Conservation (phyloP, 1,139 yeast genomes). For the Saccharomyces hybrid region DNA sequence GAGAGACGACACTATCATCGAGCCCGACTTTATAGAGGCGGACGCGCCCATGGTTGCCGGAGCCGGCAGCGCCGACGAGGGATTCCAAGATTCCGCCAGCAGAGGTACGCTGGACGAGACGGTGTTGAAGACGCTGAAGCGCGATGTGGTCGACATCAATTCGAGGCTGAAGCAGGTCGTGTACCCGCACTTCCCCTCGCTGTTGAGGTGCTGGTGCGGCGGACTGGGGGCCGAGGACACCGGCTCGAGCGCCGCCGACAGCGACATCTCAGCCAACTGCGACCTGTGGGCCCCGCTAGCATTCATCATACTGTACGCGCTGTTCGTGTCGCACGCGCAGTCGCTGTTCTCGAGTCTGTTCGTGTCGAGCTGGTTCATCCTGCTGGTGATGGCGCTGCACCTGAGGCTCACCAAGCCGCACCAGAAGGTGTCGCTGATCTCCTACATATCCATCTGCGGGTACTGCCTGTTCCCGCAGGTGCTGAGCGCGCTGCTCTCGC, state of each 20-base stretch:
- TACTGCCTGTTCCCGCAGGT: conserved; percentile 31
- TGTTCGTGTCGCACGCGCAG: conserved; percentile 25
- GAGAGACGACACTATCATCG: conserved; percentile 5
- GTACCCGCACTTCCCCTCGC: conserved; percentile 27
- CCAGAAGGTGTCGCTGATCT: conserved; percentile 22
- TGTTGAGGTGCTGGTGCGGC: too few species aligned
- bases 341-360: conserved; percentile 28
- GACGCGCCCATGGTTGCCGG: conserved; percentile 3
- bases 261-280: conserved; percentile 15
- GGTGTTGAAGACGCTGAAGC: conserved; percentile 23
- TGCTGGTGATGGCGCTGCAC: conserved; percentile 28
- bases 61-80: too few species aligned
- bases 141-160: conserved; percentile 30
- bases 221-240: too few species aligned
- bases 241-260: background rate
- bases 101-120: conserved; percentile 33
- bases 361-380: conserved; percentile 25
- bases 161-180: conserved; percentile 29
- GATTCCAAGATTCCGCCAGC: background rate
- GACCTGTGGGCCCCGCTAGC: conserved; percentile 32
- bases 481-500: conserved; percentile 20
- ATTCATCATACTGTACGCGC: conserved; percentile 26
- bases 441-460: conserved; percentile 28
- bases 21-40: conserved; percentile 26
- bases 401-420: conserved; percentile 23